phyloP scores from a whole-genome alignment of 116 monocot genomes.

The Cymodocea nodosa region DNA sequence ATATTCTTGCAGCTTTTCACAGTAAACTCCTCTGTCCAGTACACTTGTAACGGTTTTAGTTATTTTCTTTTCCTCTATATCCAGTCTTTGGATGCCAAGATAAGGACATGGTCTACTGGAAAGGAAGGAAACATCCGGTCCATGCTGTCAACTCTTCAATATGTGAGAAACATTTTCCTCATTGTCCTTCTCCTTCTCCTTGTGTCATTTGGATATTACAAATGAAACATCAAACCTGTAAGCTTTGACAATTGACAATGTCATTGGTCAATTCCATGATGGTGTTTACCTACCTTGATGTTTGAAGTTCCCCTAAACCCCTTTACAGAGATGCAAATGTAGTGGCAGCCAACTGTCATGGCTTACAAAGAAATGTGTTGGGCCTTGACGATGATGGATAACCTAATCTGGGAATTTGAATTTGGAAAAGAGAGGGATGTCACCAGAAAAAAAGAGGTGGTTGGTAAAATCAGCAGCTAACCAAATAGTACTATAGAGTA shows the following conservation, averaged over 20 bases:
- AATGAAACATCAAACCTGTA: not conserved
- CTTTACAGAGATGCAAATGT: no score
- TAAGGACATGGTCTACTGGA: conserved; percentile 78
- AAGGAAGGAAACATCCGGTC: conserved; percentile 96
- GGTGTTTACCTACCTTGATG: no score
- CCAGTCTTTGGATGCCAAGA: conserved; percentile 57
- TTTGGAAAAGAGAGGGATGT: no score
- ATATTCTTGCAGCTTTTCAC: not conserved
- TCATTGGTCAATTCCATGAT: no score
- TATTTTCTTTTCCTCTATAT: conserved; percentile 3
- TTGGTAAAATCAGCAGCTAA: no score
- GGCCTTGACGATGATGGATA: no score
- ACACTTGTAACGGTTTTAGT: not conserved
- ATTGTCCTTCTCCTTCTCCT: not conserved
- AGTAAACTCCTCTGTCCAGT: not conserved
- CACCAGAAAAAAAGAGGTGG: no score
- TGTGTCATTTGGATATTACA: not conserved
- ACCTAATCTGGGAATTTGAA: no score
- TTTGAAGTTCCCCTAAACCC: no score
- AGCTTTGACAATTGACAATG: not conserved
- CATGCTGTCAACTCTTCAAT: conserved; percentile 77
- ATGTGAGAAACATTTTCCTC: conserved; percentile 36
- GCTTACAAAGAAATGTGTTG: no score
- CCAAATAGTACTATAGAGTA: no score
- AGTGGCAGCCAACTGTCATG: no score